phyloP scores from a whole-genome alignment of 495 filamentous ascomycete species.

The Aspergillus carlsbadensis region DNA sequence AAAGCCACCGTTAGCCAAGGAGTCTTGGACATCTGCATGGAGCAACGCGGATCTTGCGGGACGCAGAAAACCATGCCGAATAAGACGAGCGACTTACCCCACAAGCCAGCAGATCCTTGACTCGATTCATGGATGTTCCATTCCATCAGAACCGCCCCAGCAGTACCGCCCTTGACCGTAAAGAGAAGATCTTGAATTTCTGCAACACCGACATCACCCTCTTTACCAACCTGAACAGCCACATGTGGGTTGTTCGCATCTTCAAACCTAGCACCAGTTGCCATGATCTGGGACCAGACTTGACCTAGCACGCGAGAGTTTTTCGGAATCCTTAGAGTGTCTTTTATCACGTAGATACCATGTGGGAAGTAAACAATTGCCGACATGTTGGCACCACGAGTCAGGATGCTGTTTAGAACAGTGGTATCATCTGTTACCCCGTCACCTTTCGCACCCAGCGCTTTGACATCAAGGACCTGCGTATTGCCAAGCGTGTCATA shows the following conservation, averaged over 20 bases:
- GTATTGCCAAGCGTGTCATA: constrained; percentile 37
- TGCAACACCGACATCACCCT: constrained; percentile 67
- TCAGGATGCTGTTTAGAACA: constrained; percentile 62
- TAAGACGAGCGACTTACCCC: constrained; percentile 51
- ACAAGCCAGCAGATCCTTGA: constrained; percentile 69
- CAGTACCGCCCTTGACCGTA: constrained; percentile 63
- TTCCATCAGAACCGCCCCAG: constrained; percentile 79
- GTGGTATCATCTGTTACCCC: constrained; percentile 51
- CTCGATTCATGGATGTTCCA: constrained; percentile 70
- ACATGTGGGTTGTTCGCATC: constrained; percentile 64
- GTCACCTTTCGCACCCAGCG: constrained; percentile 63
- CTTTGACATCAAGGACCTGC: constrained; percentile 65
- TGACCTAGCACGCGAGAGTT: constrained; percentile 74
- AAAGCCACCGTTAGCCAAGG: background rate
- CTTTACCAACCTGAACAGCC: constrained; percentile 71
- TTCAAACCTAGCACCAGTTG: constrained; percentile 62
- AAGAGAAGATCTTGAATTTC: constrained; percentile 84
- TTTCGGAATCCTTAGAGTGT: constrained; percentile 69
- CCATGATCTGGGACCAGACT: constrained; percentile 80
- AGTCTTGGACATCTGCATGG: too few relatives aligned
- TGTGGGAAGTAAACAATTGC: constrained; percentile 76
- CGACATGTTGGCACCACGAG: constrained; percentile 52
- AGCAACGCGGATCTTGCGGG: too few relatives aligned
- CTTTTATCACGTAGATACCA: constrained; percentile 75
- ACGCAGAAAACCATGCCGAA: too few relatives aligned